phyloP scores from a whole-genome alignment of 2,329 filamentous ascomycete species.

The Drechslerella dactyloides region DNA sequence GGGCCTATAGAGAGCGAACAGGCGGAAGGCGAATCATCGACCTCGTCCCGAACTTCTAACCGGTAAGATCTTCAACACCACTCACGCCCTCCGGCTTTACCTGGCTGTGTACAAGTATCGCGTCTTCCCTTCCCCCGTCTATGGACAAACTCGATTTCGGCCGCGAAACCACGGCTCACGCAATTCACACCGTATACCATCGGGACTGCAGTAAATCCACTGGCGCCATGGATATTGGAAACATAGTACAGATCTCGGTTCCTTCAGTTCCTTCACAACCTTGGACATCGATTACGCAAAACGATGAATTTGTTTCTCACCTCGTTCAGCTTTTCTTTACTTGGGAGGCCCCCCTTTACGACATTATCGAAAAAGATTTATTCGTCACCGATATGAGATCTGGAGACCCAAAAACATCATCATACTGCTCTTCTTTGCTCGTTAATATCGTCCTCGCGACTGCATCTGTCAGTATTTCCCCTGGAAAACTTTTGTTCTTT shows the following conservation, averaged over 20 bases:
- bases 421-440: constrained; percentile 36
- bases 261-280: constrained; percentile 41
- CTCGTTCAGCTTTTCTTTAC: constrained; percentile 44
- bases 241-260: constrained; percentile 37
- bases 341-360: constrained; percentile 41
- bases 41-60: constrained; percentile 5
- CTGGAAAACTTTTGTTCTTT: background rate
- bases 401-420: constrained; percentile 5
- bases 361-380: constrained; percentile 27
- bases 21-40: background rate
- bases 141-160: background rate
- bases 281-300: constrained; percentile 35
- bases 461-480: constrained; percentile 27
- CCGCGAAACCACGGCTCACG: background rate
- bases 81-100: background rate
- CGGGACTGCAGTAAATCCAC: constrained; percentile 17
- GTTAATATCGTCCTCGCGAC: constrained; percentile 35
- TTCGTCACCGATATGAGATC: constrained; percentile 40
- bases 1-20: constrained; percentile 12
- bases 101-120: background rate
- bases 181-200: background rate
- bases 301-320: constrained; percentile 45
- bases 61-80: constrained; percentile 18
- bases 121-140: too few relatives aligned
- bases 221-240: constrained; percentile 40